Base-by-base conservation (phyloP, 148 eudicot genomes). In the Amaranthus palmeri region DNA sequence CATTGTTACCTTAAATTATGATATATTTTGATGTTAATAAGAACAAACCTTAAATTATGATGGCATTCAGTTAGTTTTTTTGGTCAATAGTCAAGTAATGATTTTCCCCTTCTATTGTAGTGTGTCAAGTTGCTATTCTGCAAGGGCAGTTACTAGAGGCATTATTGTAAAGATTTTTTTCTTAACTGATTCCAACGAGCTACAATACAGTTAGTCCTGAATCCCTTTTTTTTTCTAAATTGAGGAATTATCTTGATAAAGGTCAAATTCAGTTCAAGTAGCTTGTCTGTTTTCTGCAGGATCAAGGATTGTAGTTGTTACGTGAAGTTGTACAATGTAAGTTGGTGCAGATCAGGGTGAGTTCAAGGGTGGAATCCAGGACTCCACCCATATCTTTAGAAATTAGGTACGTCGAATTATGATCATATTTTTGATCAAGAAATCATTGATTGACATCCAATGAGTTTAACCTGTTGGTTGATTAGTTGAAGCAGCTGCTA, bases 281-380 rank as follows among this genome's bases (percentile, higher is more conserved):
- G 61, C 61, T 43, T 52, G 36, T 15, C 45, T 17, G n/a, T 69
- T 10, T 66, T 52, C 52, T 59, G 75, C 46, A 75, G 75, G 49
- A 67, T 11, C 48, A 41, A 74, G 46, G 57, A 9, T 17, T 69
- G 54, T 67, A 58, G 53, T 63, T 45, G 18, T 48, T 11, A 52
- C 44, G 48, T n/a, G 43, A 62, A 68, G 65, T 53, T 54, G 60
- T 56, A 68, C 48, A 44, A 74, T 74, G 80, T 72, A 77, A 77
- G 72, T 43, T 66, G 3, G 61, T 57, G 76, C 52, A 57, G 42
- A 44, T 42, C 56, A 69, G 81, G 81, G 81, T 56, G 81, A 79
- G 78, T 69, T 79, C 81, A 74, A 74, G 61, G 74, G 74, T 69
- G 54, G 53, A 74, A 54, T 13, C 74, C 74, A 74, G 78, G 78